Evolutionary conservation across 169 alveolate genomes (phyloP).

Genomic region (Cryptosporidium parvum): DNA sequence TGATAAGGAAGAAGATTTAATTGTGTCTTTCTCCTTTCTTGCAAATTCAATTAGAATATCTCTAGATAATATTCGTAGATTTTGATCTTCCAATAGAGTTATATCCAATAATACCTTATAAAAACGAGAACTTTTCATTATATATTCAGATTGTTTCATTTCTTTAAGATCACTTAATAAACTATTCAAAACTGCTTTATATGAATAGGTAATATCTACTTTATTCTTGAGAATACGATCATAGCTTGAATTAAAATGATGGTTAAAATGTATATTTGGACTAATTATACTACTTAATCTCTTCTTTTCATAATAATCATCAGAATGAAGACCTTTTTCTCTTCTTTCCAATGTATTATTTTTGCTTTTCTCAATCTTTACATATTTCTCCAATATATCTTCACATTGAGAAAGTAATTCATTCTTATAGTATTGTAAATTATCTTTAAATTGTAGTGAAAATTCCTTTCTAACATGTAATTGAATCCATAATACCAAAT

Average conservation of each 20-base stretch:
- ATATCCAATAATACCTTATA: constrained; percentile 27
- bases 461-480: constrained; percentile 13
- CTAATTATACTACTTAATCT: constrained; percentile 42
- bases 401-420: constrained; percentile 14
- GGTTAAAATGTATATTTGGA: constrained; percentile 26
- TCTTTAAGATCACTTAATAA: constrained; percentile 7
- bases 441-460: neutral
- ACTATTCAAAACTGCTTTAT: constrained; percentile 1
- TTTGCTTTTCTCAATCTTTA: neutral
- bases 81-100: constrained; percentile 29
- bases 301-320: constrained; percentile 9
- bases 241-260: constrained; percentile 28
- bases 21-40: neutral
- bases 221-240: constrained; percentile 25
- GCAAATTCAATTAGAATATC: constrained; percentile 8
- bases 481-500: constrained; percentile 2
- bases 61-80: constrained; percentile 12
- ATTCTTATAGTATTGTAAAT: neutral
- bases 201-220: constrained; percentile 3
- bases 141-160: constrained; percentile 1
- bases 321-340: neutral
- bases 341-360: neutral
- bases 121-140: neutral
- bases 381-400: constrained; percentile 3
- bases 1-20: neutral